These are phyloP conservation scores for Carex myosuroides DNA, from an alignment of 176 grass and related monocot genomes.

Conservation along the genomic window DNA sequence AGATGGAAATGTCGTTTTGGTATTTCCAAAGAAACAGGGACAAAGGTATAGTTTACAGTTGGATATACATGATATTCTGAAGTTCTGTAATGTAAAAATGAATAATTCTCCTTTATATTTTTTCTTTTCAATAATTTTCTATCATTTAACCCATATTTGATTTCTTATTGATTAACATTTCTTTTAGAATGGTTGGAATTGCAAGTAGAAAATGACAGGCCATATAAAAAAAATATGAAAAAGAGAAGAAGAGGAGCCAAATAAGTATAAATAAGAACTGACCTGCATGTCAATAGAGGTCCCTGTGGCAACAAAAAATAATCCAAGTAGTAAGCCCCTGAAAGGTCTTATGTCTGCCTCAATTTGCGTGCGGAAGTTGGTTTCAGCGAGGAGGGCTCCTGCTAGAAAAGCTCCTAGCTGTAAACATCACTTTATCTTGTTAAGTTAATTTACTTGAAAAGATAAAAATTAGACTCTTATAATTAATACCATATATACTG, in stretches of 20 bases:
- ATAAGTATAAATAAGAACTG: not conserved
- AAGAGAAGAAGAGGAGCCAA: not conserved
- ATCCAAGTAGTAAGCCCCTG: conserved; percentile 91
- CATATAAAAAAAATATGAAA: not conserved
- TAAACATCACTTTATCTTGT: not conserved
- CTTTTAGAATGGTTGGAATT: not conserved
- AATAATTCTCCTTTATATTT: not conserved
- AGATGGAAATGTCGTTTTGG: not conserved
- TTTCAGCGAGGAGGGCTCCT: conserved; percentile 95
- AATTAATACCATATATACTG: conserved; percentile 7
- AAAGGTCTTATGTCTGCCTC: conserved; percentile 99
- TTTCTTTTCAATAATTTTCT: not conserved
- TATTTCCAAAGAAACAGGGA: not conserved
- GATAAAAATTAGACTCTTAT: not conserved
- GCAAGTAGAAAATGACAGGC: not conserved
- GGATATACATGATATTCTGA: not conserved
- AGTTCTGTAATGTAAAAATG: not conserved
- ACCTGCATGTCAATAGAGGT: conserved; percentile 98
- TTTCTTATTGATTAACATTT: not conserved
- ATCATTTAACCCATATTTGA: not conserved
- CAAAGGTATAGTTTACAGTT: not conserved
- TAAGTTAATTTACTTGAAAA: not conserved
- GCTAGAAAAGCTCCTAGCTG: conserved; percentile 98
- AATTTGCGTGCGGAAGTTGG: conserved; percentile 98
- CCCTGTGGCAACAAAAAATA: conserved; percentile 96